Percentiles rank a stretch among this genome's conserved stretches.
Conservation (phyloP, 768 basidiomycete species). For the Tricholoma sp. region DNA sequence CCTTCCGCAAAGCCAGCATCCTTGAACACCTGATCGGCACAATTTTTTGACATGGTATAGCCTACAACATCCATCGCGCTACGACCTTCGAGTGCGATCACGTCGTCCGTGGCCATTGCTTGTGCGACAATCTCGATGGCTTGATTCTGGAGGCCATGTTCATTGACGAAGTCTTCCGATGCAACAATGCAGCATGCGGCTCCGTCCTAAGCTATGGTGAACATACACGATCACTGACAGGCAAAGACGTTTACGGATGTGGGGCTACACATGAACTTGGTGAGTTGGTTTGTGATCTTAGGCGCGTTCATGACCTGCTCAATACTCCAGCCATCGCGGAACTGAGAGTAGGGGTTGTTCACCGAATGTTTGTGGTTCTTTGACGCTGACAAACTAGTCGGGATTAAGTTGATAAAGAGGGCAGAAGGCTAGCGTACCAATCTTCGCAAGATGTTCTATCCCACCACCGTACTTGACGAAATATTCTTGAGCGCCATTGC, state of each 20-base stretch:
- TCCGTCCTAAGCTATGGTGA: conserved; percentile 45
- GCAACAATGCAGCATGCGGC: conserved; percentile 75
- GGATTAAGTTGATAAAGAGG: neutral
- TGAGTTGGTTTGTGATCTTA: conserved; percentile 68
- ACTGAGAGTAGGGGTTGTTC: conserved; percentile 85
- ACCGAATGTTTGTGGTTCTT: conserved; percentile 82
- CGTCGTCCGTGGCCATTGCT: conserved; percentile 60
- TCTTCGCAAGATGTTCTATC: conserved; percentile 66
- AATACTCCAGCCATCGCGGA: conserved; percentile 70
- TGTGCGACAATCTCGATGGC: conserved; percentile 77
- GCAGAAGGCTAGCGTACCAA: conserved; percentile 41
- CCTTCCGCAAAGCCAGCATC: conserved; percentile 66
- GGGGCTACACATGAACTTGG: conserved; percentile 85
- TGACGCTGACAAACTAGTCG: conserved; percentile 40
- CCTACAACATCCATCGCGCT: conserved; percentile 83
- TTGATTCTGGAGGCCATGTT: conserved; percentile 73
- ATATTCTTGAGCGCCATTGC: conserved; percentile 73
- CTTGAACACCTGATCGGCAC: conserved; percentile 63
- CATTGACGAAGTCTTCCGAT: conserved; percentile 72
- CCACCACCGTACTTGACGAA: conserved; percentile 67
- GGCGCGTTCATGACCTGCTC: conserved; percentile 63
- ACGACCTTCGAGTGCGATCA: conserved; percentile 55
- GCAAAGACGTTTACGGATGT: conserved; percentile 51
- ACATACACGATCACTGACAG: neutral
- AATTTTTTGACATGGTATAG: conserved; percentile 66